Evolutionary conservation across 2,329 filamentous ascomycete species (phyloP), one percentile per base, ranked within the genome.

Genomic region (Trichoderma sp.): DNA sequence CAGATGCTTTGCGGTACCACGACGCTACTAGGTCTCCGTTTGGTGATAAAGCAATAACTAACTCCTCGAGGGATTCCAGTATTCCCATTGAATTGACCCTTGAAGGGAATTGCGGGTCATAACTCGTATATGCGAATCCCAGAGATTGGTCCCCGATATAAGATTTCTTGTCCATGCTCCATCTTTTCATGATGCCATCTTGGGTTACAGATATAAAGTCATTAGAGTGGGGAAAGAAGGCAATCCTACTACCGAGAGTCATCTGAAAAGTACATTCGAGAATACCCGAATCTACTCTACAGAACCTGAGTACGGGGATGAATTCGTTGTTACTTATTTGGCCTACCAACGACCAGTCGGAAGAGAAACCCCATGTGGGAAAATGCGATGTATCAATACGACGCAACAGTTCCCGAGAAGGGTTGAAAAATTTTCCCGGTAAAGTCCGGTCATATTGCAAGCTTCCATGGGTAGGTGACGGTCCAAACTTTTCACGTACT

Each of bases 181-280:
- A 53, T 2, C n/a, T 53, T 24, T 53, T 53, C 5, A 53, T 12
- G 1, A 53, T 53, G 9, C 50, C 50, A 53, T 21, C n/a, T 24
- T 6, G 9, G 6, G n/a, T 14, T 0, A 24, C n/a, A 3, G 50
- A 53, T 24, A 53, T 53, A 3, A 53, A 24, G 0, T 53, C 50
- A 6, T 53, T 2, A 2, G 50, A 14, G 5, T 24, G 6, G 4
- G 50, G n/a, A 53, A 24, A 24, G n/a, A 53, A 53, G n/a, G 50
- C n/a, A 24, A 53, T 5, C 3, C 6, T 53, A 14, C n/a, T 12
- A 3, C 3, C 9, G 11, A 1, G 1, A 3, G 0, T 12, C 1
- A 53, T 53, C 11, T 3, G 8, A 53, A 53, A 50, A 21, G 18
- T n/a, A 16, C 18, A 4, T 9, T n/a, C 41, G 2, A 45, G n/a